Conservation (phyloP, 2,329 filamentous ascomycete species). For the Fusarium solani-melongenae region DNA sequence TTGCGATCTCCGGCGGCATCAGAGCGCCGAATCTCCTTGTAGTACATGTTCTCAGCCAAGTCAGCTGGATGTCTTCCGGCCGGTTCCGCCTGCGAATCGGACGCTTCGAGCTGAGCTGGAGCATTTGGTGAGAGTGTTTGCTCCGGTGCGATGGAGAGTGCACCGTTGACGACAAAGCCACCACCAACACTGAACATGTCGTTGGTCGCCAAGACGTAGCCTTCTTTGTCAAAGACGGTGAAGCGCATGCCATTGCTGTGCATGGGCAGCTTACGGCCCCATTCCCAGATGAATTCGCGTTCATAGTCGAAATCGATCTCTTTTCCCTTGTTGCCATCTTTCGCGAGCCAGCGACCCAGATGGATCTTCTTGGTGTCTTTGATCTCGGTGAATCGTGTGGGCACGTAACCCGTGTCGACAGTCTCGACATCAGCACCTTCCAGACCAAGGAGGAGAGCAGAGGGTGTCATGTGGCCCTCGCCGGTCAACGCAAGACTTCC, state of each 20-base stretch:
- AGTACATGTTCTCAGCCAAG: constrained; percentile 62
- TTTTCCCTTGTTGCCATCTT: constrained; percentile 51
- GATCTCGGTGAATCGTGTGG: constrained; percentile 57
- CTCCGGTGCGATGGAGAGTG: constrained; percentile 55
- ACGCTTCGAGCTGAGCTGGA: constrained; percentile 17
- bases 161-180: constrained; percentile 64
- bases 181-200: constrained; percentile 64
- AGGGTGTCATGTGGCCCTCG: constrained; percentile 64
- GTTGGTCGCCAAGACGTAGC: constrained; percentile 59
- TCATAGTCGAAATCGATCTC: constrained; percentile 63
- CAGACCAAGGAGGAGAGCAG: constrained; percentile 60
- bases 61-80: constrained; percentile 55
- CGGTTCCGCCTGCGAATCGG: constrained; percentile 28
- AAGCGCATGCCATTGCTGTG: constrained; percentile 66
- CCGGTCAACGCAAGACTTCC: constrained; percentile 63
- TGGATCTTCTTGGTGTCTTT: constrained; percentile 57
- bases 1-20: constrained; percentile 59
- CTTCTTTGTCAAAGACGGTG: constrained; percentile 60
- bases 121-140: constrained; percentile 24
- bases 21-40: constrained; percentile 60
- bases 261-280: constrained; percentile 61
- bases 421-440: constrained; percentile 62
- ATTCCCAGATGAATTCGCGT: constrained; percentile 62
- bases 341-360: constrained; percentile 54
- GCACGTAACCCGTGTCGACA: constrained; percentile 61